These are phyloP conservation scores for Lotmaria passim DNA, from an alignment of 208 protist genomes.

Conservation along the genomic window DNA sequence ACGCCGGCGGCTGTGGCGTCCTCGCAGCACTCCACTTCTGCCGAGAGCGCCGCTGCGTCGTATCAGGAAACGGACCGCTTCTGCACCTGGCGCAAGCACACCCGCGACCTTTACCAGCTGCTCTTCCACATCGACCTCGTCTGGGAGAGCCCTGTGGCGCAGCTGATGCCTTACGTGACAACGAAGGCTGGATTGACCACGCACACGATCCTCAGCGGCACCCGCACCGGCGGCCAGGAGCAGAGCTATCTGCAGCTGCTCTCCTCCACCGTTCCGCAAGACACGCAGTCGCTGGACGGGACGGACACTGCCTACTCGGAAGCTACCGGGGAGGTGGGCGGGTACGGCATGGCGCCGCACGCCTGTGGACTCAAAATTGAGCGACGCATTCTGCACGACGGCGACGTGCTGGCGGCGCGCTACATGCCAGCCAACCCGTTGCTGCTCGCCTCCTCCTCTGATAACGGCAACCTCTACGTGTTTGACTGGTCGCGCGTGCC, in stretches of 20 bases:
- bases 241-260: constrained; percentile 88
- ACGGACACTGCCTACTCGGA: constrained; percentile 67
- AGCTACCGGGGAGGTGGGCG: constrained; percentile 90
- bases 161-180: constrained; percentile 86
- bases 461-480: constrained; percentile 82
- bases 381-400: constrained; percentile 86
- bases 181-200: constrained; percentile 58
- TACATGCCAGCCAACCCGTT: constrained; percentile 91
- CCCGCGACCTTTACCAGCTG: constrained; percentile 85
- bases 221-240: constrained; percentile 81
- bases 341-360: constrained; percentile 86
- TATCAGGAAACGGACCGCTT: constrained; percentile 83
- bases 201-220: constrained; percentile 78
- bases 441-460: constrained; percentile 76
- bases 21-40: constrained; percentile 21
- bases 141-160: constrained; percentile 80
- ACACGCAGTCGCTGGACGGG: constrained; percentile 50
- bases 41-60: constrained; percentile 16
- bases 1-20: constrained; percentile 2
- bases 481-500: constrained; percentile 92
- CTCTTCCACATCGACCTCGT: constrained; percentile 89
- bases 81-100: constrained; percentile 91
- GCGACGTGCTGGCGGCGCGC: constrained; percentile 80
- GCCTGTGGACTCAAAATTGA: constrained; percentile 70
- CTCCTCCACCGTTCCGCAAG: constrained; percentile 59